A percentile compares a stretch with the other conserved stretches of the same genome.
Evolutionary conservation across 345 rosid species (phyloP).

Genomic region (Mallotus nudiflorus): DNA sequence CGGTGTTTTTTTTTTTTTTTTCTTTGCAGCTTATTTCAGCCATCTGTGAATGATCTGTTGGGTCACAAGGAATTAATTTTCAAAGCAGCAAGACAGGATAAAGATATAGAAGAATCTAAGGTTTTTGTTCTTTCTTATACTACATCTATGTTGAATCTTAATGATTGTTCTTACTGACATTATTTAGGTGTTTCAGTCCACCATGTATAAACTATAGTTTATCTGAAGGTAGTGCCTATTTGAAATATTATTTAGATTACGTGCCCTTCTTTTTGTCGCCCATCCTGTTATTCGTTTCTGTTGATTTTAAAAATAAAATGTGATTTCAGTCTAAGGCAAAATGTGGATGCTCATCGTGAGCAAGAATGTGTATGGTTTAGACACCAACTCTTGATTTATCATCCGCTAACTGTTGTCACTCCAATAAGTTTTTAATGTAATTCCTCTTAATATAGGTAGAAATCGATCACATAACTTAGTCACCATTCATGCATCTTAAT

Average conservation of each 20-base stretch:
- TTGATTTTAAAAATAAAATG: neutral
- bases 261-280: neutral
- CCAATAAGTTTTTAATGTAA: neutral
- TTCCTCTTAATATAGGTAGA: neutral
- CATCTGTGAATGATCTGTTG: constrained; percentile 3
- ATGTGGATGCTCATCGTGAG: neutral
- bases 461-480: neutral
- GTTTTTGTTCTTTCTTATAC: neutral
- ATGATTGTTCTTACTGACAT: neutral
- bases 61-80: constrained; percentile 3
- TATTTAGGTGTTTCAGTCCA: no score
- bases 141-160: neutral
- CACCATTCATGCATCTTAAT: neutral
- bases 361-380: neutral
- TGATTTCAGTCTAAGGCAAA: no score
- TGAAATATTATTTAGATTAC: neutral
- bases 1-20: no score
- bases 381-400: neutral
- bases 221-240: neutral
- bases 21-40: neutral
- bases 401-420: neutral
- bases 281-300: neutral
- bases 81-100: constrained; percentile 19
- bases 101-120: constrained; percentile 7
- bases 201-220: neutral